These are phyloP conservation scores for Seminavis robusta DNA, from an alignment of 108 stramenopile species.

Conservation along the genomic window DNA sequence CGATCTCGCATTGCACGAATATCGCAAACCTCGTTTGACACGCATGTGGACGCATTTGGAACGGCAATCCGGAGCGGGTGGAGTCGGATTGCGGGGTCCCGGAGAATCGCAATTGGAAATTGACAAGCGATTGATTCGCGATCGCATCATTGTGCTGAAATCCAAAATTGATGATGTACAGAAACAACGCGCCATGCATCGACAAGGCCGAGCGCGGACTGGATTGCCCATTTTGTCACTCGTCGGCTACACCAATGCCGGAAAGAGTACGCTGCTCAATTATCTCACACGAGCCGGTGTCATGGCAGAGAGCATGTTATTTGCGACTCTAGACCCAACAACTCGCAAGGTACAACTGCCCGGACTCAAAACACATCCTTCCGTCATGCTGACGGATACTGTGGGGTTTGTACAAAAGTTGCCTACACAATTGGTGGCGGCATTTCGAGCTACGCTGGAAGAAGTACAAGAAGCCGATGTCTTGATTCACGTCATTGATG, in stretches of 20 bases:
- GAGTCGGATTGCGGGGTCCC: slow-evolving; percentile 91
- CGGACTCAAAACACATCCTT: slow-evolving; percentile 89
- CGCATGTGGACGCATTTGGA: slow-evolving; percentile 97
- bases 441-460: slow-evolving; percentile 95
- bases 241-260: slow-evolving; percentile 97
- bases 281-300: slow-evolving; percentile 89
- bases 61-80: slow-evolving; percentile 89
- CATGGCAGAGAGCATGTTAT: slow-evolving; percentile 92
- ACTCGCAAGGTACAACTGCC: slow-evolving; percentile 94
- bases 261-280: slow-evolving; percentile 92
- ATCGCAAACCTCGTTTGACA: slow-evolving; percentile 91
- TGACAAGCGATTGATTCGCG: slow-evolving; percentile 89
- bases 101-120: slow-evolving; percentile 94
- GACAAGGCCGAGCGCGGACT: slow-evolving; percentile 57
- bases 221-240: slow-evolving; percentile 86
- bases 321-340: slow-evolving; percentile 97
- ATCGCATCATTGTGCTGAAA: slow-evolving; percentile 90
- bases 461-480: slow-evolving; percentile 93
- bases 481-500: slow-evolving; percentile 91
- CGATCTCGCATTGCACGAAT: slow-evolving; percentile 90
- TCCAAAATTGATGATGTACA: slow-evolving; percentile 87
- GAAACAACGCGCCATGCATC: slow-evolving; percentile 84
- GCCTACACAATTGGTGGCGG: slow-evolving; percentile 93
- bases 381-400: slow-evolving; percentile 93
- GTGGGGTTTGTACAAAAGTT: slow-evolving; percentile 98